Evolutionary conservation across 2,329 filamentous ascomycete genomes (phyloP).

Genomic region (Aureobasidium subglaciale): DNA sequence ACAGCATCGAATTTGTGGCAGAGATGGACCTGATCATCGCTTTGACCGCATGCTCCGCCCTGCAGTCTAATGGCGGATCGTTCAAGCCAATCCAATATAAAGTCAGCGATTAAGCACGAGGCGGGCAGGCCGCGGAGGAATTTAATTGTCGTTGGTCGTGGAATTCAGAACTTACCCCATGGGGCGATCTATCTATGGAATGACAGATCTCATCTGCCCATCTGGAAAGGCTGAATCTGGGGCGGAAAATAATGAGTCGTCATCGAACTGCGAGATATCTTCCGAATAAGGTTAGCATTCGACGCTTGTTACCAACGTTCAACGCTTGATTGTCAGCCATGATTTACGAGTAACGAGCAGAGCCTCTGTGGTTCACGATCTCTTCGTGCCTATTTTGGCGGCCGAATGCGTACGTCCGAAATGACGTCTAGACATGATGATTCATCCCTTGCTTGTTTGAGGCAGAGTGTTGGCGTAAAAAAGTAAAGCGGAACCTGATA

Average conservation of each 20-base stretch:
- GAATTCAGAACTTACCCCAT: background rate
- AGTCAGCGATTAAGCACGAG: slow-evolving; percentile 6
- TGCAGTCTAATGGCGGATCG: slow-evolving; percentile 21
- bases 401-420: background rate
- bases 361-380: background rate
- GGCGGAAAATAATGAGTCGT: background rate
- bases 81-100: slow-evolving; percentile 21
- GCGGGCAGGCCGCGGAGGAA: background rate
- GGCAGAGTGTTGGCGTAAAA: background rate
- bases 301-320: background rate
- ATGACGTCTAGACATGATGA: background rate
- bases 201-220: background rate
- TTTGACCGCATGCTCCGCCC: slow-evolving; percentile 23
- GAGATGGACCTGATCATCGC: slow-evolving; percentile 25
- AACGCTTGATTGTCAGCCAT: background rate
- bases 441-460: slow-evolving; percentile 1
- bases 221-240: background rate
- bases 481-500: background rate
- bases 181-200: background rate
- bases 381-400: background rate
- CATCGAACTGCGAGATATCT: background rate
- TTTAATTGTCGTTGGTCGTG: background rate
- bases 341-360: too few relatives aligned
- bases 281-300: background rate
- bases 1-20: slow-evolving; percentile 23